Evolutionary conservation across 1,284 basidiomycete species (phyloP).

Genomic region (Pascua guehoae): DNA sequence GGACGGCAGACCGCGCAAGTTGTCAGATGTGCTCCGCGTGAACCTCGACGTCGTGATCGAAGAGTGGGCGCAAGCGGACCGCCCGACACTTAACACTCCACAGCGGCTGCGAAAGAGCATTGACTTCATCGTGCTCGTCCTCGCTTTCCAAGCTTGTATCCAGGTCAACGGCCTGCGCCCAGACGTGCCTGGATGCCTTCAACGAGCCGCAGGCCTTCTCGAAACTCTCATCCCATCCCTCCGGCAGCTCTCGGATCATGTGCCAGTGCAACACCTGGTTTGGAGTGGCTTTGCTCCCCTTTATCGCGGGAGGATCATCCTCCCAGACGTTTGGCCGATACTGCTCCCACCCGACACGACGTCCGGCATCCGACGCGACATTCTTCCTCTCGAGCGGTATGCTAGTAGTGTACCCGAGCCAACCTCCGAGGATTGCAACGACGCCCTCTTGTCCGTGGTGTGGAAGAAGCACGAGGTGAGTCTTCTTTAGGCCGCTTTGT

Average conservation of each 20-base stretch:
- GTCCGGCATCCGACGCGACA: slow-evolving; percentile 64
- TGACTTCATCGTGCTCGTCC: slow-evolving; percentile 62
- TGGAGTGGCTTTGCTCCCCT: slow-evolving; percentile 65
- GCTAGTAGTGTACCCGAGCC: not conserved
- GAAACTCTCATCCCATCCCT: slow-evolving; percentile 18
- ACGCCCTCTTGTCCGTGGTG: slow-evolving; percentile 33
- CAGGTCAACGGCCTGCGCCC: slow-evolving; percentile 59
- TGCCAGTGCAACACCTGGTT: slow-evolving; percentile 50
- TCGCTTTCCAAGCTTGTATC: slow-evolving; percentile 67
- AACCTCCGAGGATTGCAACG: too few species aligned
- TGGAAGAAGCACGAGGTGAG: slow-evolving; percentile 65
- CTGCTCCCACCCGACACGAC: slow-evolving; percentile 61
- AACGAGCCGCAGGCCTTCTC: slow-evolving; percentile 16
- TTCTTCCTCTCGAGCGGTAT: slow-evolving; percentile 45
- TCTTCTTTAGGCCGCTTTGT: not conserved
- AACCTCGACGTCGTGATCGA: slow-evolving; percentile 56
- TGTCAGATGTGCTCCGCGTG: slow-evolving; percentile 63
- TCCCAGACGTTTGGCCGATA: slow-evolving; percentile 54
- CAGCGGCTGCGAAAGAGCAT: slow-evolving; percentile 64
- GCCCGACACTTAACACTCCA: slow-evolving; percentile 49
- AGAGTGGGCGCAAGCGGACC: slow-evolving; percentile 54
- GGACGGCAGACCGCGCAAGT: slow-evolving; percentile 58
- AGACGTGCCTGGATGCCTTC: slow-evolving; percentile 21
- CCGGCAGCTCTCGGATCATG: slow-evolving; percentile 6
- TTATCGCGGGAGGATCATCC: slow-evolving; percentile 41